Evolutionary conservation across 208 protist species (phyloP), one percentile per base, ranked within the genome.

Genomic region (Leishmania guyanensis): DNA sequence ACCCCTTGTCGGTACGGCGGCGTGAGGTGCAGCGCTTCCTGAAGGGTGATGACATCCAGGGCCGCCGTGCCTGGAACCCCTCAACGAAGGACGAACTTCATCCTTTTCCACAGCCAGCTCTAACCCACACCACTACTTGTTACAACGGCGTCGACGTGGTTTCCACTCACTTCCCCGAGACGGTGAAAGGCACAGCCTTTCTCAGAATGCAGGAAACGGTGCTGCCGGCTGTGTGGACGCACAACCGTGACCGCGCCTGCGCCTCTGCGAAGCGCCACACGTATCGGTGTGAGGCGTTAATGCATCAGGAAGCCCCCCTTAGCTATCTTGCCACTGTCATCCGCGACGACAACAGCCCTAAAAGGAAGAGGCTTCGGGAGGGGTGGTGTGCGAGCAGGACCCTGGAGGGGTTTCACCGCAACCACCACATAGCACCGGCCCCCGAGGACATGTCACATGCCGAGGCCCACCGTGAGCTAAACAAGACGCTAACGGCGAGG

Each of bases 111-210:
- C 72, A 95, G 84, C 88, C 81, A 0, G 86, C 92, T 0, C 78
- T 90, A 14, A 90, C 83, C 69, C 80, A 94, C 90, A 89, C 90
- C 14, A 89, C 80, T 39, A 66, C 86, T 16, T 78, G 82, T 36
- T 94, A 91, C 87, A 85, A 91, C 71, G 92, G 89, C 50, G 92
- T 93, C 2, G 89, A 95, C n/a, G 81, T 93, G 26, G 80, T 88
- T 9, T 3, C 39, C 9, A 91, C 73, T 26, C 78, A 93, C 82
- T 96, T 96, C 68, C 92, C 93, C 0, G 88, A 87, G n/a, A 84
- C 76, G 6, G 77, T 94, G 54, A 86, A 86, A 46, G 85, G 88
- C 14, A 88, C 88, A 8, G 79, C 80, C 6, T 86, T 86, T 73
- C 70, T 93, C 62, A 82, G 84, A 4, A 54, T 79, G 29, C 86